Conservation (phyloP, 306 rosid species). For the Prinsepia uniflora region DNA sequence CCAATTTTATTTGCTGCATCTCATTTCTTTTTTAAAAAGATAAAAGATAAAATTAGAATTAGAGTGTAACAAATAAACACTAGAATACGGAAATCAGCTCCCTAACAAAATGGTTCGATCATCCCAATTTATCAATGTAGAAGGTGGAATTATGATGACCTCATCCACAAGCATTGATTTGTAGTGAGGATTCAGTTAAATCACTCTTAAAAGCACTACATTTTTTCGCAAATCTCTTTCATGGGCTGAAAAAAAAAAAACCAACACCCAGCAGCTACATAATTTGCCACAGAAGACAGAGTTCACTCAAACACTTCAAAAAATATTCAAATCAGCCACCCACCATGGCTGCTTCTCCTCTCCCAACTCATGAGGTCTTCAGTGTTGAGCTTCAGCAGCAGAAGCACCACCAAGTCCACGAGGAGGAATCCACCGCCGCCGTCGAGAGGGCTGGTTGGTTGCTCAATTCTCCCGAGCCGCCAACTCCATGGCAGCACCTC, state of each 20-base stretch:
- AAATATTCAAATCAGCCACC: no score
- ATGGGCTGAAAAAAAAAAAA: not conserved
- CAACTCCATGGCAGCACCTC: constrained; percentile 41
- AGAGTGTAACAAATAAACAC: no score
- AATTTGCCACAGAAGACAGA: constrained; percentile 2
- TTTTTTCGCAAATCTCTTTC: not conserved
- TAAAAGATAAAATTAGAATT: no score
- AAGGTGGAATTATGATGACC: not conserved
- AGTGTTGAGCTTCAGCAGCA: constrained; percentile 28
- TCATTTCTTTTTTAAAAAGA: no score
- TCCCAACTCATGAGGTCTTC: constrained; percentile 18
- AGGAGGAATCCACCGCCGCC: constrained; percentile 21
- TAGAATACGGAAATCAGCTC: no score
- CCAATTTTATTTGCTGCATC: no score
- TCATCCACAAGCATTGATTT: not conserved
- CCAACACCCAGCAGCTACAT: not conserved
- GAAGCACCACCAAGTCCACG: constrained; percentile 2
- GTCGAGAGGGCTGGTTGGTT: constrained; percentile 48
- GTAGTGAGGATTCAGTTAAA: no score
- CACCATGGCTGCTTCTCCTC: constrained; percentile 29
- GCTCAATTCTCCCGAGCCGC: constrained; percentile 62
- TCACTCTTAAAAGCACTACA: not conserved
- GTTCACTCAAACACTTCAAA: constrained; percentile 55
- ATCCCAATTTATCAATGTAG: no score
- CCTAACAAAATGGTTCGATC: not conserved